phyloP scores from a whole-genome alignment of 2,329 filamentous ascomycete genomes.

The Aspergillus proliferans region DNA sequence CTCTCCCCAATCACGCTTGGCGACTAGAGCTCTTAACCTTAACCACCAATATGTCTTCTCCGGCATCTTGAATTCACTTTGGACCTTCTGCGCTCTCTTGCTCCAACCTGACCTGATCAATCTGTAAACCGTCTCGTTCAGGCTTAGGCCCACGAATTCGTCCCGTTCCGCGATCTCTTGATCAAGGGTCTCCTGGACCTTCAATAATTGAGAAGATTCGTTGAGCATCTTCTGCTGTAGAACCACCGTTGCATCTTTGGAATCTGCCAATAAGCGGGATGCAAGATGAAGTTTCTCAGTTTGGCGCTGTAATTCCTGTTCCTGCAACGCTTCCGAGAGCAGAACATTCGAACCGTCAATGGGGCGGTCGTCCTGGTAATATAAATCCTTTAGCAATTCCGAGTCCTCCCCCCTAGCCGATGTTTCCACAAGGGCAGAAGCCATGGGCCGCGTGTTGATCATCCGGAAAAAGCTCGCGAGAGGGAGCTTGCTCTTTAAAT shows the following conservation, averaged over 20 bases:
- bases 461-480: constrained; percentile 87
- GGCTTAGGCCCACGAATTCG: constrained; percentile 71
- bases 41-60: constrained; percentile 88
- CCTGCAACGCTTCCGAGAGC: constrained; percentile 71
- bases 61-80: constrained; percentile 85
- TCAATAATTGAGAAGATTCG: constrained; percentile 71
- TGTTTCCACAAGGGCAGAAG: constrained; percentile 83
- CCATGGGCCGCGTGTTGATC: constrained; percentile 77
- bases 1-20: constrained; percentile 85
- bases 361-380: constrained; percentile 92
- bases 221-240: constrained; percentile 70
- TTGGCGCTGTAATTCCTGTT: constrained; percentile 62
- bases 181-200: constrained; percentile 81
- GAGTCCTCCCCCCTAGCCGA: constrained; percentile 73
- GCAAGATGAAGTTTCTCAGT: constrained; percentile 86
- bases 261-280: constrained; percentile 73
- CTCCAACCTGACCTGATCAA: constrained; percentile 75
- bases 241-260: constrained; percentile 61
- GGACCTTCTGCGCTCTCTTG: constrained; percentile 79
- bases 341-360: constrained; percentile 84
- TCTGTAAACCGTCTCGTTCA: constrained; percentile 89
- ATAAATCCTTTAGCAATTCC: constrained; percentile 84
- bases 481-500: constrained; percentile 83
- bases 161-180: constrained; percentile 62
- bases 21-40: constrained; percentile 78